phyloP scores from a whole-genome alignment of 306 rosid species.

The Urtica urens region DNA sequence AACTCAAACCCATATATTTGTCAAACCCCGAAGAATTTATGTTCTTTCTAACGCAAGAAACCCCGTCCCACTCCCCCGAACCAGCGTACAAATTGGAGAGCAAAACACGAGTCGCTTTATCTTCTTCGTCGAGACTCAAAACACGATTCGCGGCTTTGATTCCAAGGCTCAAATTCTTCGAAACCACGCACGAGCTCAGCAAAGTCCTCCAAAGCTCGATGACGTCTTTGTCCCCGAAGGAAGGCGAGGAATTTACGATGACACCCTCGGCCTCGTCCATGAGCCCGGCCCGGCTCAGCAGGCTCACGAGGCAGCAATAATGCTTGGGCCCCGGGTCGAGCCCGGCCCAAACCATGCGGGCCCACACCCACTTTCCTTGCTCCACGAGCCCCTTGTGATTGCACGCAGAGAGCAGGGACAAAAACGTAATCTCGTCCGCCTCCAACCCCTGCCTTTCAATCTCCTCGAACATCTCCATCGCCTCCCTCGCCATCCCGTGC shows the following conservation, averaged over 20 bases:
- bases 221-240: constrained; percentile 31
- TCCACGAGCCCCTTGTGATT: constrained; percentile 48
- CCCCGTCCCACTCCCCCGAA: constrained; percentile 48
- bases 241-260: constrained; percentile 50
- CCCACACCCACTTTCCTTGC: constrained; percentile 54
- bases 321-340: constrained; percentile 66
- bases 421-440: constrained; percentile 67
- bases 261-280: constrained; percentile 58
- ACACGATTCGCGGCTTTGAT: constrained; percentile 52
- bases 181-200: constrained; percentile 55
- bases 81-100: constrained; percentile 72
- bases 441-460: constrained; percentile 38
- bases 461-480: constrained; percentile 43
- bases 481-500: constrained; percentile 62
- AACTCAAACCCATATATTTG: constrained; percentile 65
- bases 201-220: constrained; percentile 67
- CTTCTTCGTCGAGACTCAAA: constrained; percentile 42
- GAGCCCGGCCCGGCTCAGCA: constrained; percentile 57
- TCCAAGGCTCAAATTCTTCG: constrained; percentile 54
- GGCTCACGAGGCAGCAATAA: constrained; percentile 73
- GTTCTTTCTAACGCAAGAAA: constrained; percentile 51
- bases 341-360: constrained; percentile 37
- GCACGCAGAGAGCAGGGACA: constrained; percentile 67
- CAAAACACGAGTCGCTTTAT: constrained; percentile 54
- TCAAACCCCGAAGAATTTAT: constrained; percentile 32